These are phyloP conservation scores for Filobasidium uniguttulatum DNA, from an alignment of 1,284 basidiomycete genomes.

Conservation along the genomic window DNA sequence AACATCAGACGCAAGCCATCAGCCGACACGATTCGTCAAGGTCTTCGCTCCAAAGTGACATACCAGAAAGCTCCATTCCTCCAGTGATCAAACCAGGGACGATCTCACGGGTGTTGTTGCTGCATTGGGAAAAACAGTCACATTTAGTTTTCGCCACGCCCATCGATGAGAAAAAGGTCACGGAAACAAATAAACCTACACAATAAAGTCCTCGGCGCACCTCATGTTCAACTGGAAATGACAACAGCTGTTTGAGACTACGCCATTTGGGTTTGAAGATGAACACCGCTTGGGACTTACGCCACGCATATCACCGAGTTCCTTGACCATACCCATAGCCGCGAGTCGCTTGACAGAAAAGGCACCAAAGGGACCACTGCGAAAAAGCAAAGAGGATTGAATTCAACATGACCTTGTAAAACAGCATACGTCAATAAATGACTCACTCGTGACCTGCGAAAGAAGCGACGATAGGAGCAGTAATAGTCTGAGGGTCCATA, in stretches of 20 bases:
- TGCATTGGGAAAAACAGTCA: too few species aligned
- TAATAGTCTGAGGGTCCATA: conserved; percentile 76
- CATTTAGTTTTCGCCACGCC: conserved; percentile 20
- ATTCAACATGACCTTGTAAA: neutral
- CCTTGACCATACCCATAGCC: conserved; percentile 57
- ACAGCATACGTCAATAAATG: conserved; percentile 46
- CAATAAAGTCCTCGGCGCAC: conserved; percentile 59
- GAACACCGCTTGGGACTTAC: neutral
- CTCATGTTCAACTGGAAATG: conserved; percentile 47
- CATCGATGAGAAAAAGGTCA: neutral
- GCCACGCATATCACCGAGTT: conserved; percentile 63
- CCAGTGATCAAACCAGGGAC: conserved; percentile 63
- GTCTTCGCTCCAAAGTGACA: conserved; percentile 21
- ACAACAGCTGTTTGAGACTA: conserved; percentile 22
- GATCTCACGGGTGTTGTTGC: conserved; percentile 57
- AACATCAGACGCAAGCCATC: conserved; percentile 53
- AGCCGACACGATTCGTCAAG: neutral
- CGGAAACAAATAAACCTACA: conserved; percentile 37
- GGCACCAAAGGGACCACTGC: conserved; percentile 73
- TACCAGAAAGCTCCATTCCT: conserved; percentile 35
- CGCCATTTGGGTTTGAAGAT: neutral
- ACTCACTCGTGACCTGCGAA: conserved; percentile 34
- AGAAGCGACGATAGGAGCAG: conserved; percentile 51
- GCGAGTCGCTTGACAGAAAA: conserved; percentile 72
- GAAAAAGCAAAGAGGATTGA: conserved; percentile 24